Conservation (phyloP, 2,329 filamentous ascomycete genomes). For the Penicillium rolfsii region DNA sequence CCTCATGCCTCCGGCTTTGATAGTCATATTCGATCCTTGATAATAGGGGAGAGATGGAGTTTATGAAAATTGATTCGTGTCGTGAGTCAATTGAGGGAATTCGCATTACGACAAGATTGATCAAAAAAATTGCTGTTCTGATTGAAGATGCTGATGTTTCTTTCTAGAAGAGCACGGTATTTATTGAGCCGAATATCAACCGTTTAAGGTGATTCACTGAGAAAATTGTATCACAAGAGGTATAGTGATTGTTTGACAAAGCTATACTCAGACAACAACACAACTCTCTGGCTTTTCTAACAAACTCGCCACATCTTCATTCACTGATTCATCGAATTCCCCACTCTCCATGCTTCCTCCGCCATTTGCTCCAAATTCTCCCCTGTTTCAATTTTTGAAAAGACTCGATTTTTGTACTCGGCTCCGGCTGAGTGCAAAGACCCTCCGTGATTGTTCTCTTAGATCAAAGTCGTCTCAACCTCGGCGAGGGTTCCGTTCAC, state of each 20-base stretch:
- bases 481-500: slow-evolving; percentile 61
- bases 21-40: background rate
- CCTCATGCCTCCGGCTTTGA: background rate
- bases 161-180: background rate
- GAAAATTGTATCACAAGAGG: background rate
- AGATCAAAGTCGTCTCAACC: slow-evolving; percentile 51
- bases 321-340: background rate
- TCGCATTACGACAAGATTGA: background rate
- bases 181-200: background rate
- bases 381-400: background rate
- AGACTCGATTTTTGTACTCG: background rate
- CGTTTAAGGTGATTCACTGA: background rate
- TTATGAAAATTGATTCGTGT: background rate
- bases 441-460: background rate
- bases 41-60: background rate
- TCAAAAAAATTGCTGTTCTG: background rate
- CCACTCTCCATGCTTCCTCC: background rate
- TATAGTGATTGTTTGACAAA: slow-evolving; percentile 11
- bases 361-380: no score
- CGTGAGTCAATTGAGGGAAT: background rate
- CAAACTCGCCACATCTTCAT: background rate
- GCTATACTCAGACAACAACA: background rate
- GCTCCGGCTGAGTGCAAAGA: background rate
- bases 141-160: background rate
- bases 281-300: background rate